Evolutionary conservation across 2,329 filamentous ascomycete genomes (phyloP), one percentile per base, ranked within the genome.

Genomic region (Pseudocercospora crystallina): DNA sequence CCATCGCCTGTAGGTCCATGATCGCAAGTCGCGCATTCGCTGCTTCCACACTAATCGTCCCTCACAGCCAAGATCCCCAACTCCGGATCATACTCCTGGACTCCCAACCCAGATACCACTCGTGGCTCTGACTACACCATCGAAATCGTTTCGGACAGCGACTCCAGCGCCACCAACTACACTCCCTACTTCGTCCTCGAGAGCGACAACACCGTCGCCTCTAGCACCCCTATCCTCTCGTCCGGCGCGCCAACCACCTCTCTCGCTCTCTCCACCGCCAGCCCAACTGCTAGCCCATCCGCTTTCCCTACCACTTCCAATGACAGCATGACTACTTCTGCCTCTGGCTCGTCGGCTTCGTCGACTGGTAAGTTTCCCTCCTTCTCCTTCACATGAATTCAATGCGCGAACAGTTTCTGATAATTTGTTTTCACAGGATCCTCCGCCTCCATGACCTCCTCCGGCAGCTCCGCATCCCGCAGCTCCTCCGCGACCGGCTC

Each of bases 71-170:
- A 59, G 58, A 73, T 81, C 56, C 55, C 64, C 53, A 81, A 81
- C 68, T 68, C 64, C 40, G 77, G 77, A 50, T 71, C 65, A 54
- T 80, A 71, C 69, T 74, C 71, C 49, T 80, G 78, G 72, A 67
- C 65, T 31, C 71, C 76, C 5, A 70, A 74, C 15, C 49, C 63
- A 42, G 59, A 67, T 50, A 65, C 76, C 49, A 68, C 69, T 39
- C 68, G 71, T 44, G 71, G 74, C 57, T 66, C 66, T 34, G 71
- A 76, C 63, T 81, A 80, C 71, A 76, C 77, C 50, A 67, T 82
- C 55, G 70, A 79, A 62, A 82, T 82, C 61, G 67, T 79, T 62
- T 67, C 71, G 58, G 77, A 79, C 58, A 57, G 58, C 5, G 61
- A 80, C 66, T 42, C 69, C 8, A 52, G 45, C 42, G 61, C 73